Evolutionary conservation across 768 basidiomycete genomes (phyloP).

Genomic region (Baorangia bicolor): DNA sequence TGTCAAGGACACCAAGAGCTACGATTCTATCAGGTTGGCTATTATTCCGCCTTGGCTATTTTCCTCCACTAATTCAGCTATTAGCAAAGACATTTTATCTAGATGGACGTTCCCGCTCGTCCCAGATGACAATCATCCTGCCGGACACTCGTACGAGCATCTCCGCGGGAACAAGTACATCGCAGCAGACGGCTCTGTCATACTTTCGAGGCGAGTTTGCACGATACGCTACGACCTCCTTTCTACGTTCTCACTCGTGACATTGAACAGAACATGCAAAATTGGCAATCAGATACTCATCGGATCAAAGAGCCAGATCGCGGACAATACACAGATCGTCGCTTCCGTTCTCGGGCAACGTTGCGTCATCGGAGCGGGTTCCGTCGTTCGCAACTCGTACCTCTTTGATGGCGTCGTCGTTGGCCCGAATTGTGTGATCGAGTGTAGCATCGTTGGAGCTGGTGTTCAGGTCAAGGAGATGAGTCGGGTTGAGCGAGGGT

Average conservation of each 20-base stretch:
- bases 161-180: slow-evolving; percentile 88
- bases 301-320: slow-evolving; percentile 71
- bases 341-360: slow-evolving; percentile 78
- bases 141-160: slow-evolving; percentile 80
- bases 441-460: slow-evolving; percentile 78
- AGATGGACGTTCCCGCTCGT: slow-evolving; percentile 96
- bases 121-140: slow-evolving; percentile 90
- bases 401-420: slow-evolving; percentile 78
- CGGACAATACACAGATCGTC: slow-evolving; percentile 61
- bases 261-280: slow-evolving; percentile 63
- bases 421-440: slow-evolving; percentile 68
- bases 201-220: slow-evolving; percentile 70
- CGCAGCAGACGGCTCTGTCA: slow-evolving; percentile 72
- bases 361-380: slow-evolving; percentile 70
- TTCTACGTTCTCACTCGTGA: neutral
- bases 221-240: neutral
- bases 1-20: slow-evolving; percentile 89
- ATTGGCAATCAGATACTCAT: slow-evolving; percentile 82
- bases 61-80: neutral
- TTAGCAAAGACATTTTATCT: slow-evolving; percentile 87
- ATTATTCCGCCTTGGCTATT: neutral
- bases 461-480: slow-evolving; percentile 70
- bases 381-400: slow-evolving; percentile 72
- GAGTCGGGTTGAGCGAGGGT: slow-evolving; percentile 68
- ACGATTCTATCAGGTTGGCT: slow-evolving; percentile 79